These are phyloP conservation scores for Solanum ahanhuiri DNA, from an alignment of 257 asterid species.

Conservation along the genomic window DNA sequence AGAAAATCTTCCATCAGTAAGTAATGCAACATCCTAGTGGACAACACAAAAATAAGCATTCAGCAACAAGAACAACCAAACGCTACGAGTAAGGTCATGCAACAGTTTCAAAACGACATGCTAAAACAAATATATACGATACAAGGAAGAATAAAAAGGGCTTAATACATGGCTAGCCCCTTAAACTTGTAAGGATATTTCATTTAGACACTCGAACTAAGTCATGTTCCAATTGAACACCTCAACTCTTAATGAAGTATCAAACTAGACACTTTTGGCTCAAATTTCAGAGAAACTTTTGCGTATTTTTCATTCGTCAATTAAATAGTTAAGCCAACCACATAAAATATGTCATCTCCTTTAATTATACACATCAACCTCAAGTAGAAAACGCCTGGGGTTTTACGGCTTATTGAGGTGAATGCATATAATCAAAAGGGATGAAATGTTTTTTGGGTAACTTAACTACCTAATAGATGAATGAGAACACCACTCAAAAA, in stretches of 20 bases:
- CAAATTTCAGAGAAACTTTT: not conserved
- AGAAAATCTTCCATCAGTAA: conserved; percentile 96
- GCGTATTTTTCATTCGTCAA: not conserved
- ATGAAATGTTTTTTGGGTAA: not conserved
- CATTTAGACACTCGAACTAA: not conserved
- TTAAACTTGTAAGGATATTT: not conserved
- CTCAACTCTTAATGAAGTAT: not conserved
- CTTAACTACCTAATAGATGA: not conserved
- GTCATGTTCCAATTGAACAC: not conserved
- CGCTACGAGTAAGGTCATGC: not conserved
- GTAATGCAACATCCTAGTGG: conserved; percentile 68
- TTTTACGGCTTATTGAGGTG: not conserved
- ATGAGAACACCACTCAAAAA: not conserved
- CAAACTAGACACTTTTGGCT: not conserved
- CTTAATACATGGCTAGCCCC: not conserved
- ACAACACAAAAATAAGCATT: not conserved
- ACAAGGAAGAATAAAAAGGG: not conserved
- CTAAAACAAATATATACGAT: not conserved
- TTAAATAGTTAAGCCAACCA: not conserved
- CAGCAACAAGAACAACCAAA: not conserved
- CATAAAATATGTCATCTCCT: not conserved
- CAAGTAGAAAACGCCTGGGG: not conserved
- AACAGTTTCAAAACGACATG: not conserved
- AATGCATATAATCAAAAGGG: not conserved
- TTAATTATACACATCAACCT: not conserved